Evolutionary conservation across 2,329 filamentous ascomycete genomes (phyloP).

Genomic region (Rutstroemia sp.): DNA sequence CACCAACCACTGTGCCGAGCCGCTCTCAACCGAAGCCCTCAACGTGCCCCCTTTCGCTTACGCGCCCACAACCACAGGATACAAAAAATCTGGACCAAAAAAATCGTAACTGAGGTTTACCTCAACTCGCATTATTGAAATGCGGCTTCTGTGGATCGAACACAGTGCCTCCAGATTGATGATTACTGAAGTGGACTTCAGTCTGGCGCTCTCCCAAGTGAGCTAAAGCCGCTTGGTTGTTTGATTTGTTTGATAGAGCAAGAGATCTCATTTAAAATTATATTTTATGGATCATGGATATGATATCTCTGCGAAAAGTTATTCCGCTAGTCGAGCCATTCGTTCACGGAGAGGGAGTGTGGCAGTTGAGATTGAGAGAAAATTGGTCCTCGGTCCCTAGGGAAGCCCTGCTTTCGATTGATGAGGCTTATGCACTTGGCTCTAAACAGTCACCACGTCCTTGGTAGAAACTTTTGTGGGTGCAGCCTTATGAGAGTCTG

Average conservation of each 20-base stretch:
- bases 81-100: neutral
- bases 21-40: too few species aligned
- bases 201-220: constrained; percentile 2
- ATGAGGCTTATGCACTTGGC: too few species aligned
- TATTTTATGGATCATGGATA: too few species aligned
- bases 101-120: neutral
- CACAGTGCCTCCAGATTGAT: neutral
- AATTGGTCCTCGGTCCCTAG: constrained; percentile 11
- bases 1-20: too few species aligned
- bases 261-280: too few species aligned
- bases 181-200: neutral
- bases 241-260: neutral
- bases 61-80: too few species aligned
- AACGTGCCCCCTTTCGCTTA: too few species aligned
- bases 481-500: too few species aligned
- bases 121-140: neutral
- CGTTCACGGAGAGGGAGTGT: neutral
- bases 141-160: constrained; percentile 2
- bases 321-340: too few species aligned
- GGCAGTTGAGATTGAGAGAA: constrained; percentile 7
- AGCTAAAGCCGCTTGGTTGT: neutral
- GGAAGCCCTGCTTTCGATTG: neutral
- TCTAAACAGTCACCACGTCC: too few species aligned
- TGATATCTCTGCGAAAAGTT: too few species aligned
- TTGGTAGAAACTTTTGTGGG: too few species aligned